Conservation (phyloP, 2,329 filamentous ascomycete species). For the Thyridium curvatum region DNA sequence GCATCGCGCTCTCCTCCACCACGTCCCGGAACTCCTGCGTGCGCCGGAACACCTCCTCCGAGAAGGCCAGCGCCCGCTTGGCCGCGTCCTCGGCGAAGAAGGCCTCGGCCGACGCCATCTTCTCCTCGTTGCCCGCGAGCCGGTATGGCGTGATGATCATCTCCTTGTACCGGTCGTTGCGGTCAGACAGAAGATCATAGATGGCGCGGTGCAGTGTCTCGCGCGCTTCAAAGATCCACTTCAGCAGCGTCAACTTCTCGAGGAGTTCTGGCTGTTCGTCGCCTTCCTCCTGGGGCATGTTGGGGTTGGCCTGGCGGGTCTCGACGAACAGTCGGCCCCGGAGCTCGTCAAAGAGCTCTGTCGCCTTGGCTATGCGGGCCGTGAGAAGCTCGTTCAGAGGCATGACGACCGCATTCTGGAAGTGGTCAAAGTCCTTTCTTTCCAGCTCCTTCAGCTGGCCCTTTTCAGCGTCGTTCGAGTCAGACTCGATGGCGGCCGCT, state of each 20-base stretch:
- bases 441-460: conserved; percentile 64
- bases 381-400: conserved; percentile 77
- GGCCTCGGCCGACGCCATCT: conserved; percentile 67
- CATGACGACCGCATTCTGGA: conserved; percentile 76
- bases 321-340: conserved; percentile 67
- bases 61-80: conserved; percentile 64
- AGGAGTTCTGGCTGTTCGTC: conserved; percentile 91
- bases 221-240: conserved; percentile 95
- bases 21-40: conserved; percentile 71
- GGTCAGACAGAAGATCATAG: conserved; percentile 77
- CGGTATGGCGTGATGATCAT: conserved; percentile 79
- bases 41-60: conserved; percentile 65
- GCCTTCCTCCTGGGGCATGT: conserved; percentile 87
- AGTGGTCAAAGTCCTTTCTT: conserved; percentile 76
- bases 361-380: conserved; percentile 66
- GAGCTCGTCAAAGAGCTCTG: conserved; percentile 71
- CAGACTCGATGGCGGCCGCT: conserved; percentile 73
- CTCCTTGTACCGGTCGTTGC: conserved; percentile 79
- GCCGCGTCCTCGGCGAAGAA: conserved; percentile 79
- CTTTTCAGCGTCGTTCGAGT: conserved; percentile 65
- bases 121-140: conserved; percentile 68
- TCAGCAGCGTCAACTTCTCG: conserved; percentile 89
- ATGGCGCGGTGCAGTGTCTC: conserved; percentile 80
- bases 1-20: conserved; percentile 77
- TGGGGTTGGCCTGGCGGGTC: conserved; percentile 61